Evolutionary conservation across 306 rosid species (phyloP).

Genomic region (Pterocarpus macrocarpus): DNA sequence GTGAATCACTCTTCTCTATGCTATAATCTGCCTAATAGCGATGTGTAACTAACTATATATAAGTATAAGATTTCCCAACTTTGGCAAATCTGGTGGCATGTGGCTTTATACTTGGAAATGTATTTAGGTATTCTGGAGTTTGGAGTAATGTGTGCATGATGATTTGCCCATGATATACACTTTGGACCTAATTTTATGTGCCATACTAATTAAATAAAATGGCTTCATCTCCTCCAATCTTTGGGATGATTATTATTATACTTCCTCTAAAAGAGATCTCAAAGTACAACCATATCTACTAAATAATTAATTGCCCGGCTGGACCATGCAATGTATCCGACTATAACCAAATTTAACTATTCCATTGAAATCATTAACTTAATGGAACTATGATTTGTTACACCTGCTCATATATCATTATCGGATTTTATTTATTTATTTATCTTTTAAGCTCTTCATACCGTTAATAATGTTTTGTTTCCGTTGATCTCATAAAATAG

Average conservation of each 20-base stretch:
- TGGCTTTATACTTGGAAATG: neutral
- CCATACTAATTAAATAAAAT: slow-evolving; percentile 29
- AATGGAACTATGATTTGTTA: slow-evolving; percentile 50
- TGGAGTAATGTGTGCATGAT: slow-evolving; percentile 46
- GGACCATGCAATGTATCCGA: slow-evolving; percentile 56
- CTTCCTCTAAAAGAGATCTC: slow-evolving; percentile 54
- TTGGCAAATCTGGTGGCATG: slow-evolving; percentile 29
- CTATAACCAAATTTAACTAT: slow-evolving; percentile 42
- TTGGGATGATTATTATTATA: slow-evolving; percentile 22
- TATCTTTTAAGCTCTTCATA: neutral
- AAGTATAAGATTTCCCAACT: slow-evolving; percentile 31
- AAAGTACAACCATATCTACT: slow-evolving; percentile 63
- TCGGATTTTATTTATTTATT: neutral
- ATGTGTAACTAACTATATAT: slow-evolving; percentile 31
- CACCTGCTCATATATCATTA: slow-evolving; percentile 48
- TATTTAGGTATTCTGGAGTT: slow-evolving; percentile 29
- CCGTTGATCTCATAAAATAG: neutral
- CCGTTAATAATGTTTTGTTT: slow-evolving; percentile 31
- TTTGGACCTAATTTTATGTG: slow-evolving; percentile 46
- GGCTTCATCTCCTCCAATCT: slow-evolving; percentile 42
- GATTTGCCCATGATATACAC: slow-evolving; percentile 47
- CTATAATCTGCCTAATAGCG: slow-evolving; percentile 2
- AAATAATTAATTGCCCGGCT: slow-evolving; percentile 40
- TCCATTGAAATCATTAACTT: slow-evolving; percentile 40
- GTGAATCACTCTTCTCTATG: neutral